phyloP scores from a whole-genome alignment of 2,329 filamentous ascomycete species.

The Diaporthe nobilis region DNA sequence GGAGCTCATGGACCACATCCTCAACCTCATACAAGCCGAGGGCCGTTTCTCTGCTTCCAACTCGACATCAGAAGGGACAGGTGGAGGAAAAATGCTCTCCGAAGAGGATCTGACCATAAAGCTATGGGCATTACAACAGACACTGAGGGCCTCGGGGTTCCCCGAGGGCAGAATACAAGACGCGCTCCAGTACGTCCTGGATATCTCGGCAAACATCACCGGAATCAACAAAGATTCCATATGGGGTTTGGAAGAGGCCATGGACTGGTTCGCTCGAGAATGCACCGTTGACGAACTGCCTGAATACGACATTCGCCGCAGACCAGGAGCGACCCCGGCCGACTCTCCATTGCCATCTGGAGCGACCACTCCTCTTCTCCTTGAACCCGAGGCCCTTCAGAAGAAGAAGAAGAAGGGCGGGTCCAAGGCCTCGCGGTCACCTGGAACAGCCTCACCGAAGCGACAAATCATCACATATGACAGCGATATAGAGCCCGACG shows the following conservation, averaged over 20 bases:
- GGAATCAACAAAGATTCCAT: constrained; percentile 73
- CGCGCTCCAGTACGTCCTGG: constrained; percentile 75
- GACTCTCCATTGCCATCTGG: constrained; percentile 67
- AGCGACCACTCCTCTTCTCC: constrained; percentile 62
- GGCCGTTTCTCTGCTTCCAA: constrained; percentile 69
- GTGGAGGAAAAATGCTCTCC: constrained; percentile 67
- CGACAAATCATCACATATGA: constrained; percentile 68
- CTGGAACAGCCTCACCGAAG: constrained; percentile 53
- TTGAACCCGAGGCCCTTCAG: constrained; percentile 51
- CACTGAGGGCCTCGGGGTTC: constrained; percentile 79
- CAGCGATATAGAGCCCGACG: constrained; percentile 81
- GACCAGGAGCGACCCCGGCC: constrained; percentile 55
- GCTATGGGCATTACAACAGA: constrained; percentile 87
- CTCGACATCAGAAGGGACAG: constrained; percentile 59
- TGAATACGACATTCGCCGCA: constrained; percentile 72
- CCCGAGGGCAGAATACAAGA: constrained; percentile 72
- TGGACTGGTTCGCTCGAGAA: constrained; percentile 92
- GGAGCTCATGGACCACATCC: constrained; percentile 82
- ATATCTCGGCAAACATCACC: constrained; percentile 75
- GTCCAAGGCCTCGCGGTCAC: constrained; percentile 48
- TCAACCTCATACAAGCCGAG: constrained; percentile 80
- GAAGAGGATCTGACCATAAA: constrained; percentile 86
- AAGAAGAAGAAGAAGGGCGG: constrained; percentile 55
- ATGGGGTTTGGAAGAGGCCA: constrained; percentile 88
- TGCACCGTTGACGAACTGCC: constrained; percentile 78